Base-by-base conservation (phyloP, 2,329 filamentous ascomycete species). In the Colletotrichum cereale region DNA sequence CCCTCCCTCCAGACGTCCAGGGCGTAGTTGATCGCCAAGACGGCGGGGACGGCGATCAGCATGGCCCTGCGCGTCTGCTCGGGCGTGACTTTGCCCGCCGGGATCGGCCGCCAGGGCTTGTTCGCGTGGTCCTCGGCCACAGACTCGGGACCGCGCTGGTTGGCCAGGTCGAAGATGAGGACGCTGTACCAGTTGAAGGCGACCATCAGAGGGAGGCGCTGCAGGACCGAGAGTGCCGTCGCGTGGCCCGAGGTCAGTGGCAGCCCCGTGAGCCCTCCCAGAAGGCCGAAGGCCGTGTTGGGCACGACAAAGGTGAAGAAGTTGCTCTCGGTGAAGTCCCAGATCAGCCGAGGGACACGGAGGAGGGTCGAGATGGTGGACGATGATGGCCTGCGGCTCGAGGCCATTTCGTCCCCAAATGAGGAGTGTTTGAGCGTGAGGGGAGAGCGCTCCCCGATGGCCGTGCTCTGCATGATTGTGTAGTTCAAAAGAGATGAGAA, bases 21-120 rank as follows among this genome's bases (percentile, higher is more conserved):
- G 16, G 67, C 26, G 18, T 63, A n/a, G 57, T 76, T 75, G 12
- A 75, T 36, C 8, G 67, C 64, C 0, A 79, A 47, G 3, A 74
- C 73, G 2, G 74, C 36, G 12, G 76, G 74, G 36, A 79, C 75
- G 2, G 73, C 62, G 16, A 72, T 40, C 5, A 80, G 74, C 56
- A 81, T 74, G 62, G 68, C 63, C 8, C 69, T 66, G 16, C 78
- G 77, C 4, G 79, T 75, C 61, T 79, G 74, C 38, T 75, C 75
- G 1, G 67, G 38, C 24, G 78, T 75, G 58, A 79, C 53, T 7
- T 75, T 75, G 3, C 74, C 68, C 11, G 74, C 72, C 44, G 78
- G 77, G 5, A 80, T 73, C 0, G 79, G 75, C 3, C 78, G 72
- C 79, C 79, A 80, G 5, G 79, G 79, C 71, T 81, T 80, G 73